Evolutionary conservation across 2,329 filamentous ascomycete genomes (phyloP).

Genomic region (Fusarium liriodendri): DNA sequence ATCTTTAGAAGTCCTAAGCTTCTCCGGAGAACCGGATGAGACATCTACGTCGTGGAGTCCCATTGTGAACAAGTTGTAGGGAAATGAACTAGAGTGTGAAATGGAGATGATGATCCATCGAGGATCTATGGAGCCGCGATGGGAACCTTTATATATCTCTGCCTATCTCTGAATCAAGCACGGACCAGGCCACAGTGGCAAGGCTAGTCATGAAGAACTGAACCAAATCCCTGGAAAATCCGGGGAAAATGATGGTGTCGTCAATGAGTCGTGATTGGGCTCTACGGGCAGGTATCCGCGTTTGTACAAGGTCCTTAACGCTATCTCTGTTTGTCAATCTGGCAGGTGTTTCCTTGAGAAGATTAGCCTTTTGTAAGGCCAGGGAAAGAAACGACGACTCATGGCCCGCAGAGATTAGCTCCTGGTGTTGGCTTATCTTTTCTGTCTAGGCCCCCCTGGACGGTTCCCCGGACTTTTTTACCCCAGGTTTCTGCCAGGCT

Average conservation of each 20-base stretch:
- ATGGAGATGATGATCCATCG: background rate
- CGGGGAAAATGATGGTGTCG: background rate
- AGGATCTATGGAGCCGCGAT: background rate
- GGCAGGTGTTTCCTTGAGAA: background rate
- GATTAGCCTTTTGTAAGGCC: background rate
- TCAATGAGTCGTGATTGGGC: conserved; percentile 10
- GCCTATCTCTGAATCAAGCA: background rate
- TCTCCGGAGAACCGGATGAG: conserved; percentile 13
- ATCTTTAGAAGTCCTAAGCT: conserved; percentile 22
- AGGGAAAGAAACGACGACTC: background rate
- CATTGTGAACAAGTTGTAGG: conserved; percentile 6
- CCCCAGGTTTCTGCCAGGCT: background rate
- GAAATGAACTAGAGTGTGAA: background rate
- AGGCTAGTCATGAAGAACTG: background rate
- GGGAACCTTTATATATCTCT: conserved; percentile 8
- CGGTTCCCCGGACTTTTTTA: background rate
- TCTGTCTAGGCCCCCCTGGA: background rate
- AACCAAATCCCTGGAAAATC: background rate
- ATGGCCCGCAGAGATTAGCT: background rate
- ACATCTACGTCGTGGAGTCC: conserved; percentile 15
- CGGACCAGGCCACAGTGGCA: background rate
- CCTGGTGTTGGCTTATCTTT: background rate
- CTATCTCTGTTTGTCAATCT: background rate
- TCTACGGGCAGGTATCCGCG: conserved; percentile 32
- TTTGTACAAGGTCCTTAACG: background rate